phyloP scores from a whole-genome alignment of 1,284 basidiomycete species.

The Ceratobasidium sp. region DNA sequence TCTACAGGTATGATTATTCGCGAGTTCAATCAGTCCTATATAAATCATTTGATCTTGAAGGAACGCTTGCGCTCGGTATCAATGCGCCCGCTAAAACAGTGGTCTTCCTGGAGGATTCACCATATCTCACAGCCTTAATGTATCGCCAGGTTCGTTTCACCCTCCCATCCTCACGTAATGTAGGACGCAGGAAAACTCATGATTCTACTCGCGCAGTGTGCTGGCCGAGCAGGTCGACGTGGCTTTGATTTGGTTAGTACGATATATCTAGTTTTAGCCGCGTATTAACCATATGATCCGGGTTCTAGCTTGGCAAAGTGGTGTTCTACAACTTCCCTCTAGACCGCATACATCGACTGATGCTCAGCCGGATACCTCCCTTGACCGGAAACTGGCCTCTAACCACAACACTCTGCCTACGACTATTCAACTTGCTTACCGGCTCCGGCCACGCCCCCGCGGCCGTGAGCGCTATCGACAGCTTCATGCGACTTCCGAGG shows the following conservation, averaged over 20 bases:
- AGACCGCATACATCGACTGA: constrained; percentile 66
- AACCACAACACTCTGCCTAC: constrained; percentile 67
- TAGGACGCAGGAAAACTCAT: too few relatives aligned
- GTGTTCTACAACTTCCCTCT: constrained; percentile 71
- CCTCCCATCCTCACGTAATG: constrained; percentile 55
- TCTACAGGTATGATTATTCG: constrained; percentile 59
- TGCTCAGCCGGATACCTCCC: constrained; percentile 67
- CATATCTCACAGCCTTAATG: constrained; percentile 68
- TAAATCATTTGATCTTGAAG: constrained; percentile 49
- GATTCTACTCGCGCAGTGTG: constrained; percentile 58
- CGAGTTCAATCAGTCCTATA: constrained; percentile 8
- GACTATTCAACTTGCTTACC: constrained; percentile 67
- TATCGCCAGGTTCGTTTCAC: constrained; percentile 63
- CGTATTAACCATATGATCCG: neutral
- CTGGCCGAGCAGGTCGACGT: constrained; percentile 70
- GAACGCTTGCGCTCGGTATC: constrained; percentile 73
- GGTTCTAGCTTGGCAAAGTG: constrained; percentile 62
- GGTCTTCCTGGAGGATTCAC: constrained; percentile 72
- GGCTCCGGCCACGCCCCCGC: constrained; percentile 62
- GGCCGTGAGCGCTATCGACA: constrained; percentile 60
- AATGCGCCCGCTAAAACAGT: constrained; percentile 72
- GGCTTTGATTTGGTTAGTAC: constrained; percentile 62
- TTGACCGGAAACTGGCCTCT: constrained; percentile 69
- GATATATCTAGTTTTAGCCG: neutral
- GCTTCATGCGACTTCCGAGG: constrained; percentile 63